Base-by-base conservation (phyloP, 768 basidiomycete genomes). In the Xanthoconium stramineum region DNA sequence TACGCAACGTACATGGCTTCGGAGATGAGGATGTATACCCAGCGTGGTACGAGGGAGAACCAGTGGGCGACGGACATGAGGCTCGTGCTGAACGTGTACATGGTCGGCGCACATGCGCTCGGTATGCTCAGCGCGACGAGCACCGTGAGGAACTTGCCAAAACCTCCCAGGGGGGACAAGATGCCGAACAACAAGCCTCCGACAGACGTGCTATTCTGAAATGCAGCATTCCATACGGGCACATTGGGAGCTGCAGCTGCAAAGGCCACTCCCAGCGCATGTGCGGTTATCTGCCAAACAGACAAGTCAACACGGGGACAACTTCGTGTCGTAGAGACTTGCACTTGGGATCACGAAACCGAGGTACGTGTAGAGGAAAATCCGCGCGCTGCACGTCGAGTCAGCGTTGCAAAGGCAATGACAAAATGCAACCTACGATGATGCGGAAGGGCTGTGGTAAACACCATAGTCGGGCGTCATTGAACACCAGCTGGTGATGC, bases 91-190 rank as follows among this genome's bases (percentile, higher is more conserved):
- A 78, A 80, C 13, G 78, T 78, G 65, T 85, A 85, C 73, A 84
- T 82, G 38, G 81, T 81, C 0, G 83, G 83, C 2, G 81, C 81
- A 38, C 80, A 78, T 47, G 83, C 83, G 56, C 78, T 80, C 11
- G 80, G 77, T 36, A 83, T 76, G 48, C 74, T 78, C 50, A 85
- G 69, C 24, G 83, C 81, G 44, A 83, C 70, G 24, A 85, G 58
- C 37, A 80, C 77, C 0, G 75, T 75, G 32, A 82, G 70, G 67
- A 81, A 76, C 61, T 75, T 74, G 47, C 78, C 78, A 48, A 80
- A 81, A 2, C 73, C 69, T 8, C 78, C 78, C 0, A 75, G 61
- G 3, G 76, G 75, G 0, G 61, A 50, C 46, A 80, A 60, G 12
- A 78, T 60, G 0, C 76, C 73, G 17, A 68, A 67, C 43, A 81